Base-by-base conservation (phyloP, 805 yeast species). In the Clavispora asparagi region DNA sequence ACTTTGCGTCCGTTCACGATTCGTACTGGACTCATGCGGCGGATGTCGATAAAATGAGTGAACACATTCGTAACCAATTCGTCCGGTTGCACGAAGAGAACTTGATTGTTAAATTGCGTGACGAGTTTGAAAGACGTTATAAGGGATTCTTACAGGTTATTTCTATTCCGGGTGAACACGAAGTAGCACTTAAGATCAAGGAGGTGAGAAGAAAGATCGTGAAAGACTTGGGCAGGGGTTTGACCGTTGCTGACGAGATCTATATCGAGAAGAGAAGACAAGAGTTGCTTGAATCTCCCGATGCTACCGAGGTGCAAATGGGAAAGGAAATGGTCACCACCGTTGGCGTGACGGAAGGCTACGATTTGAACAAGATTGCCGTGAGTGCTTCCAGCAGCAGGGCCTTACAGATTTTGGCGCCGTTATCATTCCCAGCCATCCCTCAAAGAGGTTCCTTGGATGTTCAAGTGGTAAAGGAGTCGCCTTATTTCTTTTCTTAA, bases 1-100 rank as follows among this genome's bases (percentile, higher is more conserved):
- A 81, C 11, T 92, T 94, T 74, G 97, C 98, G 0, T 82, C 98
- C 0, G 99, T 92, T 23, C 99, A 92, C 65, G 99, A 92, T 63
- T 92, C 98, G 0, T 92, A 87, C 64, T 92, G 99, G 99, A 90
- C 98, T 0, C 98, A 94, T 62, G 97, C 99, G 1, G 70, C 80
- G 42, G 92, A 87, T 62, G 82, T 92, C 37, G 83, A 82, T 49
- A 61, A 59, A 3, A 83, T 92, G 94, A 88, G 83, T 64, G 58
- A 56, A 12, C 69, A 78, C 39, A 70, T 94, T 52, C 78, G 99
- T 60, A 83, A 85, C 32, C 83, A 87, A 48, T 92, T 92, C 63
- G 84, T 94, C 50, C 69, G 76, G 43, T 71, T 92, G 46, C 97
- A 92, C 62, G 78, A 78, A 49, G 83, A 77, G 29, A 84, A 90